These are phyloP conservation scores for Alectoria sarmentosa DNA, from an alignment of 495 filamentous ascomycete species.

Conservation along the genomic window DNA sequence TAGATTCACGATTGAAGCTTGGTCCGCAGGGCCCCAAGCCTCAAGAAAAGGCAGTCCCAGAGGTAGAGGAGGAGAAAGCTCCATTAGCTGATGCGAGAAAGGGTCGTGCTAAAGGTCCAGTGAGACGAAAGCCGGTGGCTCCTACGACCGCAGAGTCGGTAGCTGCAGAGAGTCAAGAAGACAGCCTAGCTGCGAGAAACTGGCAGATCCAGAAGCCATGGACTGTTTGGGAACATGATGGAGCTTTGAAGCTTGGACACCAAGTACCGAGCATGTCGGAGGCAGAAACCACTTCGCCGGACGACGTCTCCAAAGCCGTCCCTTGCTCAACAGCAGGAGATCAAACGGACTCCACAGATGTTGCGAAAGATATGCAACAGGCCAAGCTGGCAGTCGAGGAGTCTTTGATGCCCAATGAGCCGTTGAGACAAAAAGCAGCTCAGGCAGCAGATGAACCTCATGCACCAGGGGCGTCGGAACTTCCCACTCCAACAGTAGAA, in stretches of 20 bases:
- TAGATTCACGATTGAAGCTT: slow-evolving; percentile 76
- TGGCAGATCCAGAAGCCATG: slow-evolving; percentile 39
- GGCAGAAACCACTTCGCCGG: neutral
- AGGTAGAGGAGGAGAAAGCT: slow-evolving; percentile 56
- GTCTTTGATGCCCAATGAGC: slow-evolving; percentile 7
- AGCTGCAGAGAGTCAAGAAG: slow-evolving; percentile 17
- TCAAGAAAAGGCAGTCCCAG: slow-evolving; percentile 57
- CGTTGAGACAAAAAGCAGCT: slow-evolving; percentile 2
- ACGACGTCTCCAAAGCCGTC: slow-evolving; percentile 1
- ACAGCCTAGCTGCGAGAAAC: slow-evolving; percentile 7
- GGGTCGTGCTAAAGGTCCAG: slow-evolving; percentile 79
- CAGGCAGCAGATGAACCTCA: neutral
- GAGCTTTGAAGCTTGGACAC: slow-evolving; percentile 34
- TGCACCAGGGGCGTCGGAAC: neutral
- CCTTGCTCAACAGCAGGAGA: neutral
- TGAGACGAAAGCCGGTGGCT: slow-evolving; percentile 62
- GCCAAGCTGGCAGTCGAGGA: slow-evolving; percentile 17
- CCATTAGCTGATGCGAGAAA: slow-evolving; percentile 83
- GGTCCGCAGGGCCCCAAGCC: slow-evolving; percentile 69
- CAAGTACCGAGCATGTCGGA: neutral
- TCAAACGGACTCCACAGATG: slow-evolving; percentile 10
- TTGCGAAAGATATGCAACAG: slow-evolving; percentile 11
- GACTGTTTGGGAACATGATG: slow-evolving; percentile 48
- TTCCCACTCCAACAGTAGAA: neutral
- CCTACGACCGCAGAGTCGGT: slow-evolving; percentile 27